Evolutionary conservation across 495 filamentous ascomycete species (phyloP).

Genomic region (Tuber indicum): DNA sequence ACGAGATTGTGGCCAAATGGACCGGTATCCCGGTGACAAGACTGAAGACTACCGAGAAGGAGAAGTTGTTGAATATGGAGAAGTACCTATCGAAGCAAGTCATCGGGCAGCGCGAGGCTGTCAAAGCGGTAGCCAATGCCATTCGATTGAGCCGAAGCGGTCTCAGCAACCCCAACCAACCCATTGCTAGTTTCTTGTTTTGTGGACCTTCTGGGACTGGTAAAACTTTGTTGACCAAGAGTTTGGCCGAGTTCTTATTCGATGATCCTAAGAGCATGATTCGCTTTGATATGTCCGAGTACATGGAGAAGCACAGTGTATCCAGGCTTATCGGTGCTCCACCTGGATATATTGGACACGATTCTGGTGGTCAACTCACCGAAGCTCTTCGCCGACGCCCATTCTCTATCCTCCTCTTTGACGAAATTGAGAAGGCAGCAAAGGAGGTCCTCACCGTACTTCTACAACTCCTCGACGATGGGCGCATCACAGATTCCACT

Average conservation of each 20-base stretch:
- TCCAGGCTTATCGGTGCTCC: conserved; percentile 97
- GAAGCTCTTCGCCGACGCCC: conserved; percentile 86
- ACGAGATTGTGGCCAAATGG: conserved; percentile 93
- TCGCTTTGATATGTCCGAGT: conserved; percentile 99
- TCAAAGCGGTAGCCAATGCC: conserved; percentile 84
- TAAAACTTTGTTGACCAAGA: conserved; percentile 94
- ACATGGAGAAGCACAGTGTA: conserved; percentile 93
- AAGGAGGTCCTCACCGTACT: conserved; percentile 96
- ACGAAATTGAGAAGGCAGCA: conserved; percentile 96
- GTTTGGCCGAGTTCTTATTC: conserved; percentile 94
- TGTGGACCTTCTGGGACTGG: conserved; percentile 96
- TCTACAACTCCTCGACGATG: conserved; percentile 97
- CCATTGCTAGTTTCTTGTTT: conserved; percentile 88
- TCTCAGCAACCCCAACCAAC: conserved; percentile 88
- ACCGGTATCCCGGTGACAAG: conserved; percentile 94
- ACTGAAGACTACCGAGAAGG: conserved; percentile 90
- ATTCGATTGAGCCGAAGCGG: conserved; percentile 92
- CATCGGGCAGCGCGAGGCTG: conserved; percentile 91
- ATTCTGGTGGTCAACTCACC: conserved; percentile 90
- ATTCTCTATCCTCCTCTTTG: conserved; percentile 96
- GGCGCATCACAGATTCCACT: conserved; percentile 96
- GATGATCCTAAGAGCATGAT: conserved; percentile 98
- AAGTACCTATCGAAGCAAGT: conserved; percentile 72
- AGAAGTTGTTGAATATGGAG: conserved; percentile 95
- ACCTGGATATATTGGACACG: conserved; percentile 93